Evolutionary conservation across 2,329 filamentous ascomycete species (phyloP).

Genomic region (Colletotrichum chrysophilum): DNA sequence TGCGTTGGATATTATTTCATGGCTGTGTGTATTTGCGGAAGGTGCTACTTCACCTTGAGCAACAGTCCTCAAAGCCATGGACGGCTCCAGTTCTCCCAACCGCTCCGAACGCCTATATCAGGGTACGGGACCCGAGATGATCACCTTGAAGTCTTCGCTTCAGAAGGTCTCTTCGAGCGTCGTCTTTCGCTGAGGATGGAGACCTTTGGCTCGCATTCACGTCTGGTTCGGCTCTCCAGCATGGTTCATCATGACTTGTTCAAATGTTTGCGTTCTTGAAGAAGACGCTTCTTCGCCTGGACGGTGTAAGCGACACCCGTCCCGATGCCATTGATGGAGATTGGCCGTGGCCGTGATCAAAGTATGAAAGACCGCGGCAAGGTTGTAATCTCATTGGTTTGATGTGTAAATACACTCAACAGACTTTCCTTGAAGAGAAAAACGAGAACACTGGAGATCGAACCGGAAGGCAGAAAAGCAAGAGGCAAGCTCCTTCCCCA

Average conservation of each 20-base stretch:
- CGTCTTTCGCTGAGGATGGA: accelerated
- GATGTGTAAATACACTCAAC: background rate
- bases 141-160: background rate
- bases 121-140: background rate
- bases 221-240: background rate
- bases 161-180: background rate
- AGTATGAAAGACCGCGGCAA: background rate
- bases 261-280: background rate
- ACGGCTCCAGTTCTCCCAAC: background rate
- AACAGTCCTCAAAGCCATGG: background rate
- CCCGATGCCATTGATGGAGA: background rate
- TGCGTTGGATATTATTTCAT: background rate
- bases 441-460: background rate
- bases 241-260: background rate
- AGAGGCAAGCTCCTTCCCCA: background rate
- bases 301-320: background rate
- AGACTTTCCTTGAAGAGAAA: background rate
- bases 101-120: background rate
- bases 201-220: background rate
- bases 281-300: background rate
- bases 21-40: background rate
- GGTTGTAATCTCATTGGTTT: accelerated
- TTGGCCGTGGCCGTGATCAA: background rate
- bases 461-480: background rate
- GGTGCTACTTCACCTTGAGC: background rate